Conservation (phyloP, 2,329 filamentous ascomycete genomes). For the Ceratocystis papillata region DNA sequence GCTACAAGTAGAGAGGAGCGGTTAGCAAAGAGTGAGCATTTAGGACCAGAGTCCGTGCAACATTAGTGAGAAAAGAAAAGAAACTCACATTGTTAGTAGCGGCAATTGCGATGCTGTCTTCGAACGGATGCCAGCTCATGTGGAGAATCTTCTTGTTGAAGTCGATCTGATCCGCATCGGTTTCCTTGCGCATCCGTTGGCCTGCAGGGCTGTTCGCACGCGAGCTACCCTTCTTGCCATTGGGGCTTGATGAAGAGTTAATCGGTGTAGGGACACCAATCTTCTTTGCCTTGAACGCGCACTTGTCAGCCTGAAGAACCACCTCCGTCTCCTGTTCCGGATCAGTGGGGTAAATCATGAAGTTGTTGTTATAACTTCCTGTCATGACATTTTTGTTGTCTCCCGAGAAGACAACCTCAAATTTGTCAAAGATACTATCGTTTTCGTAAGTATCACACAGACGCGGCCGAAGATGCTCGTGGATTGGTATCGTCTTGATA, state of each 20-base stretch:
- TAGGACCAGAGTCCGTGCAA: too few species aligned
- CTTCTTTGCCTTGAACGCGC: conserved; percentile 99
- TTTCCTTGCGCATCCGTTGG: conserved; percentile 96
- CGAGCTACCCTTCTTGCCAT: conserved; percentile 77
- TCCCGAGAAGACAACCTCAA: conserved; percentile 96
- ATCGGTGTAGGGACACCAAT: conserved; percentile 96
- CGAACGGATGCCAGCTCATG: conserved; percentile 99
- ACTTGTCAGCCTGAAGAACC: conserved; percentile 95
- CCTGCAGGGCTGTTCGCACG: conserved; percentile 82
- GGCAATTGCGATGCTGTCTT: conserved; percentile 98
- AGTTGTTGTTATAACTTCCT: conserved; percentile 99
- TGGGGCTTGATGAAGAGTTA: conserved; percentile 67
- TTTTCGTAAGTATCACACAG: conserved; percentile 99
- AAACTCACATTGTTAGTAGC: conserved; percentile 94
- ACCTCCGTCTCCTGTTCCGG: conserved; percentile 94
- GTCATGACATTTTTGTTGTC: conserved; percentile 99
- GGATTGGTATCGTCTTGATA: conserved; percentile 96
- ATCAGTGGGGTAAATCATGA: conserved; percentile 99
- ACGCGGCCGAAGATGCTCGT: conserved; percentile 87
- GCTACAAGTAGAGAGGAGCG: conserved; percentile 36
- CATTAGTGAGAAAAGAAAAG: neutral
- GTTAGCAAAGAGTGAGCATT: neutral
- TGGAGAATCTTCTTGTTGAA: conserved; percentile 99
- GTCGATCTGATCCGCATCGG: conserved; percentile 97
- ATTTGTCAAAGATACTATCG: conserved; percentile 99